phyloP scores from a whole-genome alignment of 768 basidiomycete species.

The Jaapia argillacea region DNA sequence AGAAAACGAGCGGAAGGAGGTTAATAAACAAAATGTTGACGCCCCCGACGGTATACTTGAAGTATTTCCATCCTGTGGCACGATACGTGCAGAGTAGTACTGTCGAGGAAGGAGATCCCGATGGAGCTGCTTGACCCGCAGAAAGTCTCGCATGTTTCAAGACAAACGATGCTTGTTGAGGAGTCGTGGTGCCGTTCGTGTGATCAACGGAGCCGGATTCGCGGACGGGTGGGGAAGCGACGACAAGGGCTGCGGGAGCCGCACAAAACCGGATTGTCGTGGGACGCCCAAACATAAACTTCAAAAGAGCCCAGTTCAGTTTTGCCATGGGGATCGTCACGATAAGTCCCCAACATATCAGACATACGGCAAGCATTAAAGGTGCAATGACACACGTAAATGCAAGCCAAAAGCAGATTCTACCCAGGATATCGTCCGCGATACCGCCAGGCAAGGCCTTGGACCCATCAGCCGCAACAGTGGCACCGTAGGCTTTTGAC shows the following conservation, averaged over 20 bases:
- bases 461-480: constrained; percentile 21
- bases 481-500: constrained; percentile 66
- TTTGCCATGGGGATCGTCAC: constrained; percentile 98
- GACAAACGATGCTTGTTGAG: constrained; percentile 37
- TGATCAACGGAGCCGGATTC: constrained; percentile 18
- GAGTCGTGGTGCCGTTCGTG: constrained; percentile 10
- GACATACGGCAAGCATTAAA: constrained; percentile 76
- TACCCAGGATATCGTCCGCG: constrained; percentile 48
- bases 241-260: constrained; percentile 64
- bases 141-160: constrained; percentile 67
- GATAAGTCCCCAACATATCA: constrained; percentile 91
- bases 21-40: constrained; percentile 99
- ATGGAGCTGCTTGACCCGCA: constrained; percentile 85
- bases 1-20: constrained; percentile 86
- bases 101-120: constrained; percentile 71
- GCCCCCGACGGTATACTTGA: constrained; percentile 98
- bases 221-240: constrained; percentile 23
- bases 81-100: constrained; percentile 92
- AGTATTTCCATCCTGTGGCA: constrained; percentile 85
- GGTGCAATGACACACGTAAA: constrained; percentile 79
- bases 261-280: constrained; percentile 87
- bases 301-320: constrained; percentile 90
- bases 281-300: constrained; percentile 70
- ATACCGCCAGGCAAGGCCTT: constrained; percentile 9
- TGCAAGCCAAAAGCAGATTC: constrained; percentile 71